phyloP scores from a whole-genome alignment of 208 protist species.

The Trypanosoma brucei region DNA sequence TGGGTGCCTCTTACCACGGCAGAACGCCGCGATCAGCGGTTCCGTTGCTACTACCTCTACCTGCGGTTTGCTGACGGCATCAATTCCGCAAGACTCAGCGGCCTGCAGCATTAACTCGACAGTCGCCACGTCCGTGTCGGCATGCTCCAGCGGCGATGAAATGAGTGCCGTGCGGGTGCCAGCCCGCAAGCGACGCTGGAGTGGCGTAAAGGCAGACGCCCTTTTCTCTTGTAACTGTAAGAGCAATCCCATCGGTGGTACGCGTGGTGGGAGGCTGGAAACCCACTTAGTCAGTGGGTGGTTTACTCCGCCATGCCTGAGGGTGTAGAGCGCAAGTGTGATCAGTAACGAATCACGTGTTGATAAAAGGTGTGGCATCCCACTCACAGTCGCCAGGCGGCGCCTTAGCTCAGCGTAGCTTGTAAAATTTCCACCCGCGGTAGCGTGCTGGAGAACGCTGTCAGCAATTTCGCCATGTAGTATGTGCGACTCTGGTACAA shows the following conservation, averaged over 20 bases:
- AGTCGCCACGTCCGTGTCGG: slow-evolving; percentile 2
- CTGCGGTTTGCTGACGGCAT: slow-evolving; percentile 32
- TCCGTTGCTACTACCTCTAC: slow-evolving; percentile 44
- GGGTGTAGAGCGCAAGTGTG: slow-evolving; percentile 40
- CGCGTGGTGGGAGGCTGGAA: slow-evolving; percentile 39
- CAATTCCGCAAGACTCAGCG: slow-evolving; percentile 37
- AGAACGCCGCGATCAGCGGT: slow-evolving; percentile 48
- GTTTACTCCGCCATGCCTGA: slow-evolving; percentile 16
- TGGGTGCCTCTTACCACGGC: slow-evolving; percentile 31
- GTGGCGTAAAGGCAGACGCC: slow-evolving; percentile 21
- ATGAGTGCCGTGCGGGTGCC: slow-evolving; percentile 21
- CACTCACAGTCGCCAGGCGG: neutral
- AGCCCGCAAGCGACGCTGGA: slow-evolving; percentile 50
- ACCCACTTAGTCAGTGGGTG: slow-evolving; percentile 39
- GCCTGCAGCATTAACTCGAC: slow-evolving; percentile 57
- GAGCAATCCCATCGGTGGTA: slow-evolving; percentile 52
- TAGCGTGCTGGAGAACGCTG: slow-evolving; percentile 25
- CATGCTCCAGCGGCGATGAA: slow-evolving; percentile 23
- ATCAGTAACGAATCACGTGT: slow-evolving; percentile 69
- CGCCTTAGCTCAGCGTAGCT: slow-evolving; percentile 6
- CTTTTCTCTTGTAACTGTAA: slow-evolving; percentile 19
- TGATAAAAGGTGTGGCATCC: slow-evolving; percentile 20
- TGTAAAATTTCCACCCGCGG: neutral
- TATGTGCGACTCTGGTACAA: slow-evolving; percentile 36
- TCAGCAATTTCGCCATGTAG: slow-evolving; percentile 45